phyloP scores from a whole-genome alignment of 805 yeast species.

The Zygoascus biomembranicola region DNA sequence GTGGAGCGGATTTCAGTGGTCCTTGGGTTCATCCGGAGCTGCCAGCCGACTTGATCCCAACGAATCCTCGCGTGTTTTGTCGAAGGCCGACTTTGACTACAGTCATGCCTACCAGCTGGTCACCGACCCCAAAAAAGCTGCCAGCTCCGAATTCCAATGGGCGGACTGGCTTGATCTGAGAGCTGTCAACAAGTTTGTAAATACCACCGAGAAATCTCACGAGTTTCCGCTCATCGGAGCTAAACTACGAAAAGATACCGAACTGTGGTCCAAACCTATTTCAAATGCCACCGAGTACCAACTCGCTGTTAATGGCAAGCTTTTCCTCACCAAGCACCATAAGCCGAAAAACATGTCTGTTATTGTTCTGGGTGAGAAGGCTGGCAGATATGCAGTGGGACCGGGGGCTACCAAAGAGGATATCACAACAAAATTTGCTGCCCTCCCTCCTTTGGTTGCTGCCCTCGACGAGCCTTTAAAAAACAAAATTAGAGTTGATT shows the following conservation, averaged over 20 bases:
- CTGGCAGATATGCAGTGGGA: conserved; percentile 1
- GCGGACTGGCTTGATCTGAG: conserved; percentile 24
- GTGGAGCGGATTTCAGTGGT: conserved; percentile 1
- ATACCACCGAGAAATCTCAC: background rate
- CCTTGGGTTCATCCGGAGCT: background rate
- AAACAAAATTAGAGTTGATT: conserved; percentile 9
- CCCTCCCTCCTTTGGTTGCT: conserved; percentile 1
- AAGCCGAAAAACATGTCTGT: conserved; percentile 14
- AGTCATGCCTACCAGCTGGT: conserved; percentile 8
- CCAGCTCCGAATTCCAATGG: conserved; percentile 19
- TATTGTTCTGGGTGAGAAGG: conserved; percentile 11
- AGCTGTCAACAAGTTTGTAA: conserved; percentile 6
- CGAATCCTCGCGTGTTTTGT: background rate
- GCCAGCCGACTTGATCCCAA: background rate
- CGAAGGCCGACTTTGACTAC: background rate
- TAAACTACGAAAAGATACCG: conserved; percentile 1
- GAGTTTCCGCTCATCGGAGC: background rate
- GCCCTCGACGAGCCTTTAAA: background rate
- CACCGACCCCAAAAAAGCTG: conserved; percentile 3
- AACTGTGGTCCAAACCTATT: conserved; percentile 8
- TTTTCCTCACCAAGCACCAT: conserved; percentile 9
- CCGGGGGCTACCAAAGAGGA: background rate
- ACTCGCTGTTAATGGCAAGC: conserved; percentile 12
- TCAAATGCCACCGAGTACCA: conserved; percentile 11
- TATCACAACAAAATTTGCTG: conserved; percentile 1